Base-by-base conservation (phyloP, 768 basidiomycete genomes). In the Chalciporus sphaerocephalus region DNA sequence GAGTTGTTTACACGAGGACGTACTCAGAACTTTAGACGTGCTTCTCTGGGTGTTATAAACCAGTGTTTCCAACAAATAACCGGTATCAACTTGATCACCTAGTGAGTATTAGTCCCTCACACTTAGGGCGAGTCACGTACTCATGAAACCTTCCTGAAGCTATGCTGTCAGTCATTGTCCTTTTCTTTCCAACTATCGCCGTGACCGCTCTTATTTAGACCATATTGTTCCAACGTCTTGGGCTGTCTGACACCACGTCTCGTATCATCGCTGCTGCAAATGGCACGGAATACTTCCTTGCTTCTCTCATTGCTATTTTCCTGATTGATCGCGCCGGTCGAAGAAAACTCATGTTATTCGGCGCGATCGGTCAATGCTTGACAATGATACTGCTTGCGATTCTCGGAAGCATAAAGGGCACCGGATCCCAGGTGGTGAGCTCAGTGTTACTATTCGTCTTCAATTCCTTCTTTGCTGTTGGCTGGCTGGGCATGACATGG, bases 401-500 rank as follows among this genome's bases (percentile, higher is more conserved):
- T 18, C 66, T 80, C 17, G 80, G 79, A n/a, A 74, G 73, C 42
- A 64, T 78, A 41, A 68, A 73, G 40, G 76, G 70, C 24, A 60
- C 63, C 9, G 75, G 69, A 1, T 65, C 76, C 4, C 76, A 78
- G 43, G 65, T 79, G 35, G 68, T 74, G 13, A 78, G 80, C 21
- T 69, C 77, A 0, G 69, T 83, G 27, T 57, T 82, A 2, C 61
- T 85, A 1, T 85, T 86, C 58, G 74, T 82, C n/a, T 85, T 83
- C 71, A 83, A 84, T 61, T 78, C 78, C 13, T 79, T 81, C 67
- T 86, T 86, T 56, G 81, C 81, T 0, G 64, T 82, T 42, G 83
- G 83, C 0, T 86, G 82, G 82, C 60, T 85, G 33, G 80, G 82
- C 15, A 81, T 83, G 76, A 81, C 83, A 1, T 85, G 82, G 81